These are phyloP conservation scores for Deakozyma indianensis DNA, from an alignment of 805 yeast genomes.

Conservation along the genomic window DNA sequence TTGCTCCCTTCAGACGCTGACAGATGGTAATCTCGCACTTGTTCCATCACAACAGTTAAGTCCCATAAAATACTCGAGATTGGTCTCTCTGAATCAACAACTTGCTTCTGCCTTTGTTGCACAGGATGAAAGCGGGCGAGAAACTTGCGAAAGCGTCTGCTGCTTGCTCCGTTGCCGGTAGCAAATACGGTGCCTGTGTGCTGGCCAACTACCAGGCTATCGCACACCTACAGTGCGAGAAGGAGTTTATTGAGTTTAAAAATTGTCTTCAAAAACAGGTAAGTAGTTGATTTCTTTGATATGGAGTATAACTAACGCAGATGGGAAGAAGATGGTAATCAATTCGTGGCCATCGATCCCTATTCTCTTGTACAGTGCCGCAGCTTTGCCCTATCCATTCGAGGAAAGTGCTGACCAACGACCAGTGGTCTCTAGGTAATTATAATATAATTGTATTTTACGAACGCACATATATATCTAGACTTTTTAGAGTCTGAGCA, in stretches of 20 bases:
- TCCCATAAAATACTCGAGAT: too few relatives aligned
- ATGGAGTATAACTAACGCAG: background rate
- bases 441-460: too few relatives aligned
- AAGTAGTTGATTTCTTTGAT: background rate
- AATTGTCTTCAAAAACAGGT: slow-evolving; percentile 7
- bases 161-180: background rate
- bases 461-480: background rate
- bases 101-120: too few relatives aligned
- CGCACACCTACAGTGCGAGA: slow-evolving; percentile 6
- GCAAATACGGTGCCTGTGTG: slow-evolving; percentile 6
- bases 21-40: too few relatives aligned
- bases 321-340: background rate
- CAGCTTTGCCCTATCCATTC: too few relatives aligned
- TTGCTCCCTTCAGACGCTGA: too few relatives aligned
- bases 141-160: background rate
- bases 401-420: too few relatives aligned
- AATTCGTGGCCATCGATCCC: too few relatives aligned
- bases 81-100: too few relatives aligned
- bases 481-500: slow-evolving; percentile 37
- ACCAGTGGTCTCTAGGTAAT: too few relatives aligned
- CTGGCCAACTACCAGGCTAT: slow-evolving; percentile 6
- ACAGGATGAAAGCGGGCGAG: background rate
- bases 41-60: too few relatives aligned
- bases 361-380: too few relatives aligned
- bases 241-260: slow-evolving; percentile 7